These are phyloP conservation scores for Xylaria digitata DNA, from an alignment of 2,329 filamentous ascomycete genomes.

Conservation along the genomic window DNA sequence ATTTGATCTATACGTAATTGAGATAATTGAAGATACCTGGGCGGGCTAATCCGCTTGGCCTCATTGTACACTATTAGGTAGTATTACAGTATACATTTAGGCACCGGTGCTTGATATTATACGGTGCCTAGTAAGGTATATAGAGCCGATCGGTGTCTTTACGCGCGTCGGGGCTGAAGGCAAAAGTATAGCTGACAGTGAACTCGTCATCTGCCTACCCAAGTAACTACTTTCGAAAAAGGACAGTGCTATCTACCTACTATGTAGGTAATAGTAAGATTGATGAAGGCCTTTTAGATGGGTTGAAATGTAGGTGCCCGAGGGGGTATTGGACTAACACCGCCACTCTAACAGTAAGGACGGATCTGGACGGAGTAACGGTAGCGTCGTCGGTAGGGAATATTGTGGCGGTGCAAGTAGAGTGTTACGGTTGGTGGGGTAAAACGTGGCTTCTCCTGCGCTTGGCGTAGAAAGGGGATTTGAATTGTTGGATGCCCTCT, in stretches of 20 bases:
- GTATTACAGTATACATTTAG: constrained; percentile 20
- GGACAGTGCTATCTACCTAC: too few relatives aligned
- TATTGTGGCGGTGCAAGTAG: constrained; percentile 25
- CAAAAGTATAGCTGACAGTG: constrained; percentile 1
- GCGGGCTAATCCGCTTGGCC: not conserved
- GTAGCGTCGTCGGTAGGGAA: too few relatives aligned
- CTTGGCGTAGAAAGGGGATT: constrained; percentile 9
- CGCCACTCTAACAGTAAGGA: too few relatives aligned
- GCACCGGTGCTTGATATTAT: constrained; percentile 3
- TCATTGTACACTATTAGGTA: too few relatives aligned
- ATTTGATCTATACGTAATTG: not conserved
- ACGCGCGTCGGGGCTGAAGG: constrained; percentile 16
- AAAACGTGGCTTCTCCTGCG: constrained; percentile 36
- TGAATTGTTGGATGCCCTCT: constrained; percentile 33
- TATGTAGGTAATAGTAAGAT: too few relatives aligned
- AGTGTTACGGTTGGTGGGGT: constrained; percentile 29
- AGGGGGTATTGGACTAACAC: too few relatives aligned
- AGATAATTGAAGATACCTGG: not conserved
- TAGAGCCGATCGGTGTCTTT: not conserved
- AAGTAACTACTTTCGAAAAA: too few relatives aligned
- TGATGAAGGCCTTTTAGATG: too few relatives aligned
- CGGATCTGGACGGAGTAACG: too few relatives aligned
- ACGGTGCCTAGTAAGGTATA: not conserved
- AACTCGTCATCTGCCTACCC: not conserved
- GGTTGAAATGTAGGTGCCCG: too few relatives aligned